Percentiles rank a stretch among this genome's conserved stretches.
These are phyloP conservation scores for Ampelomyces quisqualis DNA, from an alignment of 2,329 filamentous ascomycete genomes.

Conservation along the genomic window DNA sequence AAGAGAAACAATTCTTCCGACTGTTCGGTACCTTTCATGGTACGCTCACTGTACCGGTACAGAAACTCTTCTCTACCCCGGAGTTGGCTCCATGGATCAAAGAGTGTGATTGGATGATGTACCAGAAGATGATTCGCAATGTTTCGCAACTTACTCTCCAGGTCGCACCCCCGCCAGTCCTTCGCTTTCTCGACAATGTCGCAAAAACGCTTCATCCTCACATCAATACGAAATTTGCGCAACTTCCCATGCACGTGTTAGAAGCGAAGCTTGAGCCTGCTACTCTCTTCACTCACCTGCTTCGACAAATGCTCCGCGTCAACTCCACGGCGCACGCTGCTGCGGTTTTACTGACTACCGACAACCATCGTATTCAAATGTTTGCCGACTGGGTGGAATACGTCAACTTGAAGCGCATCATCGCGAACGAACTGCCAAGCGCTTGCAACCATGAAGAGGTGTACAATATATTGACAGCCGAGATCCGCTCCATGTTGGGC, in stretches of 20 bases:
- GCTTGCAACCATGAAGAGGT: slow-evolving; percentile 58
- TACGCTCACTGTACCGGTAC: slow-evolving; percentile 92
- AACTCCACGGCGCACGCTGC: slow-evolving; percentile 93
- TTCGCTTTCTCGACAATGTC: slow-evolving; percentile 85
- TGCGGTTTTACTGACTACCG: slow-evolving; percentile 86
- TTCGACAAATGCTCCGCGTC: slow-evolving; percentile 85
- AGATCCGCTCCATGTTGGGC: slow-evolving; percentile 70
- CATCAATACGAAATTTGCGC: slow-evolving; percentile 80
- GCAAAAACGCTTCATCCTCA: slow-evolving; percentile 78
- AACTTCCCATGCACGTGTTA: slow-evolving; percentile 81
- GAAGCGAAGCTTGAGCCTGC: slow-evolving; percentile 86
- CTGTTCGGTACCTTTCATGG: slow-evolving; percentile 94
- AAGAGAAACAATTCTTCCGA: slow-evolving; percentile 94
- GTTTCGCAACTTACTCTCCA: slow-evolving; percentile 86
- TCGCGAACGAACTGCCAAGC: slow-evolving; percentile 57
- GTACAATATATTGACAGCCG: slow-evolving; percentile 55
- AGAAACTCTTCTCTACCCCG: slow-evolving; percentile 82
- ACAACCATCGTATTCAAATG: slow-evolving; percentile 91
- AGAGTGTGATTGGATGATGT: slow-evolving; percentile 92
- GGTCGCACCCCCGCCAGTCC: slow-evolving; percentile 82
- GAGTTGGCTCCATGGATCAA: slow-evolving; percentile 89
- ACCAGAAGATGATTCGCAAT: slow-evolving; percentile 94
- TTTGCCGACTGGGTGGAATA: slow-evolving; percentile 81
- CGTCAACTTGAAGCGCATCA: slow-evolving; percentile 58
- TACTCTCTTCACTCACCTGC: slow-evolving; percentile 79